phyloP scores from a whole-genome alignment of 257 asterid species.

The Solanum chiquidenum region DNA sequence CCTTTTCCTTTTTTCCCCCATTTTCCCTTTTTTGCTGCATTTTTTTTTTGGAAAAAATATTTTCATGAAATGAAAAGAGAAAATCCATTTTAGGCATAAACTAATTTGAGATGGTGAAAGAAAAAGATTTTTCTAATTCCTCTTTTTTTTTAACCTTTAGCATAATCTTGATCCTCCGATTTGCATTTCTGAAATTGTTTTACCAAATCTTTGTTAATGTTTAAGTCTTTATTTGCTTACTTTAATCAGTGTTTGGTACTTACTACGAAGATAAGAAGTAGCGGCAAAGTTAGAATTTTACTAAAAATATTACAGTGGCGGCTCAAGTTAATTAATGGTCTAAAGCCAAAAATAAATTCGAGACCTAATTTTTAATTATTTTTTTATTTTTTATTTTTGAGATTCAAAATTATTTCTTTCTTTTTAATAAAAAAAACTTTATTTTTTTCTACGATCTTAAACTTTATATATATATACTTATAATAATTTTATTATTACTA shows the following conservation, averaged over 20 bases:
- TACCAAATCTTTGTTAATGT: not conserved
- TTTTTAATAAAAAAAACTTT: too few relatives aligned
- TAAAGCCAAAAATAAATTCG: too few relatives aligned
- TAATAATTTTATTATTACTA: too few relatives aligned
- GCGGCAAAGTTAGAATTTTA: not conserved
- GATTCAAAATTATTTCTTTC: not conserved
- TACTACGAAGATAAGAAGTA: not conserved
- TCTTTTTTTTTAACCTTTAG: not conserved
- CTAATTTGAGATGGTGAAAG: conserved; percentile 6
- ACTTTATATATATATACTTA: too few relatives aligned
- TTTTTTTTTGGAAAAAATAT: not conserved
- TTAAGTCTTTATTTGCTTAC: not conserved
- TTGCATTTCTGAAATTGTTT: not conserved
- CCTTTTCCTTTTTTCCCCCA: not conserved
- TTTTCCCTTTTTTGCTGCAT: not conserved
- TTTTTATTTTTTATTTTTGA: too few relatives aligned
- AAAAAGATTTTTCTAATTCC: not conserved
- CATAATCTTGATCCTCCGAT: conserved; percentile 10
- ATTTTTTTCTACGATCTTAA: too few relatives aligned
- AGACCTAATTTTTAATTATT: too few relatives aligned
- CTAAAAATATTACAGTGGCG: accelerated
- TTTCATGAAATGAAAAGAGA: not conserved
- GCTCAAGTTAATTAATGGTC: too few relatives aligned
- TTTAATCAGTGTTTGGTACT: not conserved
- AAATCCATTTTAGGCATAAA: conserved; percentile 4